These are phyloP conservation scores for Neurospora pannonica DNA, from an alignment of 495 filamentous ascomycete genomes.

Conservation along the genomic window DNA sequence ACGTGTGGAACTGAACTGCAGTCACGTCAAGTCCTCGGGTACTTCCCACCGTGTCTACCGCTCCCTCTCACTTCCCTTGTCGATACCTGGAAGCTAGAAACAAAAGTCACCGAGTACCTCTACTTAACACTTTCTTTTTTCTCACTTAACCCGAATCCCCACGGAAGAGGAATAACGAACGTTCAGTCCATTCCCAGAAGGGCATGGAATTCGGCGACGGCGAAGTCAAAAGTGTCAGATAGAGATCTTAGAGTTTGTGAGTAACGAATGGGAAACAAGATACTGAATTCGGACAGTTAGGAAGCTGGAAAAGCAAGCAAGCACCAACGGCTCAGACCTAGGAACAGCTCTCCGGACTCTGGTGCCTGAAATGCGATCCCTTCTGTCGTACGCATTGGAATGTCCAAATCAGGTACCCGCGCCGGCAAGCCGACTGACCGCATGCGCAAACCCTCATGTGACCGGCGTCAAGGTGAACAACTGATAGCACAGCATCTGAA, in stretches of 20 bases:
- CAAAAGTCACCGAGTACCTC: background rate
- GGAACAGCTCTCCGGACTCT: background rate
- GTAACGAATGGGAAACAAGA: background rate
- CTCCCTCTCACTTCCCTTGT: no score
- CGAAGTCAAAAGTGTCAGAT: background rate
- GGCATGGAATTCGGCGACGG: background rate
- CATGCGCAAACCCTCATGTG: background rate
- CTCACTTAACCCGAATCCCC: background rate
- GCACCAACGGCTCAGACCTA: background rate
- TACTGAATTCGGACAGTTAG: background rate
- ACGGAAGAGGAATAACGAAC: background rate
- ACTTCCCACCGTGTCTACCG: background rate
- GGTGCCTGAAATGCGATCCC: background rate
- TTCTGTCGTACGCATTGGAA: background rate
- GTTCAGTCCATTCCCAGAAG: background rate
- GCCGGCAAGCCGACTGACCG: background rate
- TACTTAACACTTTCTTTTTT: background rate
- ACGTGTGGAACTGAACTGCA: no score
- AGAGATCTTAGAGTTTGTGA: background rate
- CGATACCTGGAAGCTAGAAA: no score
- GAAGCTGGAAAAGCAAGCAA: background rate
- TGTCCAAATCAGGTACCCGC: background rate
- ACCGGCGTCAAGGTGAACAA: background rate
- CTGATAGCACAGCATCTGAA: background rate
- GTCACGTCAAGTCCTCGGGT: background rate